phyloP scores from a whole-genome alignment of 768 basidiomycete genomes.

The Polyporus arcularius region DNA sequence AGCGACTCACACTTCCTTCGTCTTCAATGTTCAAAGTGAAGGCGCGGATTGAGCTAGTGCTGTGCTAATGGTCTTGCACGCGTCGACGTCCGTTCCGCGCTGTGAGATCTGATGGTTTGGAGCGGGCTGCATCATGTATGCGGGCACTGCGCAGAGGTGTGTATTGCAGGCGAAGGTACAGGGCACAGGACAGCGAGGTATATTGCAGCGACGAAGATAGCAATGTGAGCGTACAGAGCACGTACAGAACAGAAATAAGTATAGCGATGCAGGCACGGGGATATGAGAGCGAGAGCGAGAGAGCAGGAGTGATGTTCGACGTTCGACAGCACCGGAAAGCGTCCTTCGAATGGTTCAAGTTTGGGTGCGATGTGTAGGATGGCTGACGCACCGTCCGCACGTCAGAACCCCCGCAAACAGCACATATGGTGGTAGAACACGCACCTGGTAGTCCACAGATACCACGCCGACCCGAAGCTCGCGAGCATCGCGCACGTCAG shows the following conservation, averaged over 20 bases:
- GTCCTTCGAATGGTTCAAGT: too few relatives aligned
- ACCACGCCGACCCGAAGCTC: slow-evolving; percentile 63
- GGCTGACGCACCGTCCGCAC: too few relatives aligned
- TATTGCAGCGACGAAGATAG: not conserved
- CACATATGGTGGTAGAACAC: not conserved
- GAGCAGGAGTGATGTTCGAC: not conserved
- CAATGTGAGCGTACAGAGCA: not conserved
- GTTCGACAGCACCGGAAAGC: not conserved
- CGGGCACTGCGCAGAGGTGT: not conserved
- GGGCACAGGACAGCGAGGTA: not conserved
- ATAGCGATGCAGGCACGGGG: not conserved
- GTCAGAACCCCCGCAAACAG: too few relatives aligned
- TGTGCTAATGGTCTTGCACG: too few relatives aligned
- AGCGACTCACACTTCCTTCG: too few relatives aligned
- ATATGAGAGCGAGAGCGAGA: not conserved
- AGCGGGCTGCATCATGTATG: too few relatives aligned
- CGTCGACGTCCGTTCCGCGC: too few relatives aligned
- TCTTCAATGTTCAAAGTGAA: too few relatives aligned
- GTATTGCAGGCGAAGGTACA: not conserved
- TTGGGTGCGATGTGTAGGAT: too few relatives aligned
- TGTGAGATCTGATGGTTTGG: too few relatives aligned
- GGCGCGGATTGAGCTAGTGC: too few relatives aligned
- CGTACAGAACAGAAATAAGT: not conserved
- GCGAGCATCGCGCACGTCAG: slow-evolving; percentile 49
- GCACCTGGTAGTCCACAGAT: slow-evolving; percentile 66